These are phyloP conservation scores for Conticribra weissflogii DNA, from an alignment of 108 stramenopile species.

Conservation along the genomic window DNA sequence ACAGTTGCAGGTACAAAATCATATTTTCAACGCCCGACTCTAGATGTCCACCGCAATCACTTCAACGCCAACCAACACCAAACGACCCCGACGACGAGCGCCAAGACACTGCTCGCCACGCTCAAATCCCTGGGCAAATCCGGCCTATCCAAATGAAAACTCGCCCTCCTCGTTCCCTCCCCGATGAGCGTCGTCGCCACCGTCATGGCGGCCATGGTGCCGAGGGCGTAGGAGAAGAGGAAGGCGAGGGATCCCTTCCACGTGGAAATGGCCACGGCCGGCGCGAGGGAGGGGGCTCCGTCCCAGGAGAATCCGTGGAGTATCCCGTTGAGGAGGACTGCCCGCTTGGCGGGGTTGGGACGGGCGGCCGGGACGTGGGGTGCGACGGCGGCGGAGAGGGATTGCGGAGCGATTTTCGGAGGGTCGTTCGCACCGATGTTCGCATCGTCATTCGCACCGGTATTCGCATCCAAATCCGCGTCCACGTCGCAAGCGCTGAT, in stretches of 20 bases:
- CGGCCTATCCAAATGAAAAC: slow-evolving; percentile 77
- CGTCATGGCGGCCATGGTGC: slow-evolving; percentile 92
- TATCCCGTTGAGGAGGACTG: slow-evolving; percentile 94
- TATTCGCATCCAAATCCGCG: slow-evolving; percentile 18
- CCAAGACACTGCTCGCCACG: slow-evolving; percentile 72
- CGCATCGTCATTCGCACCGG: no score
- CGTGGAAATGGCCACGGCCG: slow-evolving; percentile 89
- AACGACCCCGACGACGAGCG: slow-evolving; percentile 78
- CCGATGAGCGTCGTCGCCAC: slow-evolving; percentile 84
- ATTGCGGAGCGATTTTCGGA: no score
- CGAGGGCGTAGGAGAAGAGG: slow-evolving; percentile 90
- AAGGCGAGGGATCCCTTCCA: slow-evolving; percentile 89
- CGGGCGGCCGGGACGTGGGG: slow-evolving; percentile 51
- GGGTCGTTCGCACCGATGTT: no score
- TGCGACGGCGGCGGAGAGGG: no score
- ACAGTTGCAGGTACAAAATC: no score
- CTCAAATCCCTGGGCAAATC: slow-evolving; percentile 90
- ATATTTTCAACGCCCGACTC: no score
- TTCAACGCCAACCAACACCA: slow-evolving; percentile 84
- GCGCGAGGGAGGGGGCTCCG: slow-evolving; percentile 94
- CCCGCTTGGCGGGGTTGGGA: slow-evolving; percentile 54
- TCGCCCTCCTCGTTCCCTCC: slow-evolving; percentile 84
- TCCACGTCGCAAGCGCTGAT: neutral
- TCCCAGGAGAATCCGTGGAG: slow-evolving; percentile 97
- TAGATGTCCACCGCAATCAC: no score